phyloP scores from a whole-genome alignment of 2,329 filamentous ascomycete species.

The Juglanconis juglandina region DNA sequence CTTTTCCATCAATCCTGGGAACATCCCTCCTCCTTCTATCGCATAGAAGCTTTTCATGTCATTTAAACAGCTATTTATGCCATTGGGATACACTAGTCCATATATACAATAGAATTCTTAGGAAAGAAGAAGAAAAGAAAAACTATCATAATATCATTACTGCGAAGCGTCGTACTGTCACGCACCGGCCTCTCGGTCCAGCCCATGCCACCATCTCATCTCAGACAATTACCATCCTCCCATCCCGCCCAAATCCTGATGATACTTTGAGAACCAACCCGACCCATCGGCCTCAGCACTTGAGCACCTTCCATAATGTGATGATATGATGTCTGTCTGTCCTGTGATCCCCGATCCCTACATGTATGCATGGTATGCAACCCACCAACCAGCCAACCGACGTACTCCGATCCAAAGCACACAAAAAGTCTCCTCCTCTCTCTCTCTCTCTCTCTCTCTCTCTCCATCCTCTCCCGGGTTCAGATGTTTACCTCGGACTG shows the following conservation, averaged over 20 bases:
- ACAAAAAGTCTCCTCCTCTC: background rate
- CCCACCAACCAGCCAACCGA: background rate
- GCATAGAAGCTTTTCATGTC: too few relatives aligned
- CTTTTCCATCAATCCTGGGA: too few relatives aligned
- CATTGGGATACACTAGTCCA: too few relatives aligned
- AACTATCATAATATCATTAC: background rate
- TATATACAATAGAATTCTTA: too few relatives aligned
- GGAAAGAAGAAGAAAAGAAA: background rate
- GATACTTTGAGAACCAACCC: too few relatives aligned
- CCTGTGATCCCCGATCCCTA: background rate
- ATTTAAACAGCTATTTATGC: too few relatives aligned
- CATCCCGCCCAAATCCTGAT: background rate
- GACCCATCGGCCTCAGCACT: slow-evolving; percentile 8
- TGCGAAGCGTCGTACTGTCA: background rate
- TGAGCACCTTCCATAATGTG: slow-evolving; percentile 9
- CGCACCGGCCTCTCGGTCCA: background rate
- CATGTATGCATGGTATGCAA: background rate
- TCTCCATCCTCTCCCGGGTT: too few relatives aligned
- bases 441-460: background rate
- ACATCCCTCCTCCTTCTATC: too few relatives aligned
- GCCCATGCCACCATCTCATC: background rate
- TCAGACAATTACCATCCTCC: background rate
- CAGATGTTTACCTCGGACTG: slow-evolving; percentile 37
- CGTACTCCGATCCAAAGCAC: background rate
- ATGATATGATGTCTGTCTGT: background rate